phyloP scores from a whole-genome alignment of 176 grass and related monocot genomes.

The Areca catechu region DNA sequence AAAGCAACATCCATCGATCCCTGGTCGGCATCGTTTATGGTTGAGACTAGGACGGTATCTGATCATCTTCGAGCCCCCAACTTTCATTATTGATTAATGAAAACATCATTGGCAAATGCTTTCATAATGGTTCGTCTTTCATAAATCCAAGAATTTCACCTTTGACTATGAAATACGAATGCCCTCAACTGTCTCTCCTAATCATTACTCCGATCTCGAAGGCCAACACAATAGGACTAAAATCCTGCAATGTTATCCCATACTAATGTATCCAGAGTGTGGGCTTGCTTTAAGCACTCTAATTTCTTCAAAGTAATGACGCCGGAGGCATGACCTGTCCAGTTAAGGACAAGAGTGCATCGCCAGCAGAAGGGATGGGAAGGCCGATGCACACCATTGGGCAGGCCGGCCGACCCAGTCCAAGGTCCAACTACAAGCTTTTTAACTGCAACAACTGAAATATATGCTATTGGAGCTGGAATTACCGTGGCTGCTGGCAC shows the following conservation, averaged over 20 bases:
- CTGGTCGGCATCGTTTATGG: slow-evolving; percentile 56
- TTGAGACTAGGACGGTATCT: slow-evolving; percentile 47
- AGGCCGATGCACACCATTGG: too few relatives aligned
- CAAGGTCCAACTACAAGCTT: too few relatives aligned
- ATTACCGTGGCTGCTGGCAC: too few relatives aligned
- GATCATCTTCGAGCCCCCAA: slow-evolving; percentile 39
- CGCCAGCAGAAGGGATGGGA: too few relatives aligned
- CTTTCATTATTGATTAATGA: slow-evolving; percentile 49
- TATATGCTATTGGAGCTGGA: too few relatives aligned
- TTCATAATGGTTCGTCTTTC: slow-evolving; percentile 43
- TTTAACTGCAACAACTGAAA: too few relatives aligned
- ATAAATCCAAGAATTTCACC: slow-evolving; percentile 50
- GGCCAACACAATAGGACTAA: slow-evolving; percentile 7
- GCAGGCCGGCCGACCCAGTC: too few relatives aligned
- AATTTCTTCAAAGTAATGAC: too few relatives aligned
- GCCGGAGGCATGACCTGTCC: too few relatives aligned
- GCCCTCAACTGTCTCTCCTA: slow-evolving; percentile 37
- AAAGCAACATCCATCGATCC: slow-evolving; percentile 60
- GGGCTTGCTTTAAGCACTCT: too few relatives aligned
- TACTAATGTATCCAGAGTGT: too few relatives aligned
- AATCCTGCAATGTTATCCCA: slow-evolving; percentile 10
- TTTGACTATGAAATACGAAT: slow-evolving; percentile 49
- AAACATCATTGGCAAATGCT: slow-evolving; percentile 50
- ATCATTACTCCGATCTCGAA: slow-evolving; percentile 11
- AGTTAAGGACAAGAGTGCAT: too few relatives aligned